Conservation (phyloP, 331 rosid species). For the Phaseolus coccineus region DNA sequence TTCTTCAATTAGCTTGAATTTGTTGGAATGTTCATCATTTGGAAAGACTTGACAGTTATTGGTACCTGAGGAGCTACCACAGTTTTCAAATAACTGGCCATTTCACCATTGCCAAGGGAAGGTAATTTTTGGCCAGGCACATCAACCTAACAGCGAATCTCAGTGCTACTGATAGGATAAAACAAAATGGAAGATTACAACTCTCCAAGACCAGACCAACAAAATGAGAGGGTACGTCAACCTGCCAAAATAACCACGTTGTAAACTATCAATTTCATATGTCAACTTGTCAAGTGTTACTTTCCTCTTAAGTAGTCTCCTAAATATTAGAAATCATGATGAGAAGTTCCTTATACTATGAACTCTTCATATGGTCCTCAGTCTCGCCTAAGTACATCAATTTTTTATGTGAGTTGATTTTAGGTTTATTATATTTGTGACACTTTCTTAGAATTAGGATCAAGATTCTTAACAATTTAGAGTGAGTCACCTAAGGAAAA, state of each 20-base stretch:
- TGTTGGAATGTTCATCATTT: background rate
- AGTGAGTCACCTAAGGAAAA: too few species aligned
- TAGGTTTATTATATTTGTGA: too few species aligned
- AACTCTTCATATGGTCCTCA: too few species aligned
- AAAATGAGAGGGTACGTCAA: slow-evolving; percentile 78
- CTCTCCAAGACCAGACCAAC: slow-evolving; percentile 76
- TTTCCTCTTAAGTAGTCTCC: background rate
- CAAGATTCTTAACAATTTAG: too few species aligned
- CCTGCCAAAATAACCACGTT: slow-evolving; percentile 50
- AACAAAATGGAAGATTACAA: slow-evolving; percentile 76
- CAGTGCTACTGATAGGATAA: slow-evolving; percentile 81
- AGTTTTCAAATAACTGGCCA: slow-evolving; percentile 70
- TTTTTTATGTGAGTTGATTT: too few species aligned
- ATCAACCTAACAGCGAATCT: slow-evolving; percentile 81
- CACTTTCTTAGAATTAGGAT: too few species aligned
- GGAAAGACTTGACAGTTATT: background rate
- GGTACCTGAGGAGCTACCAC: slow-evolving; percentile 84
- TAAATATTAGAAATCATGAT: too few species aligned
- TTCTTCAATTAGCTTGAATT: background rate
- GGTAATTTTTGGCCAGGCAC: slow-evolving; percentile 80
- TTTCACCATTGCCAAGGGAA: slow-evolving; percentile 75
- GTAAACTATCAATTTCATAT: background rate
- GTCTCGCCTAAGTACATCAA: too few species aligned
- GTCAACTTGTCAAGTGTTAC: background rate
- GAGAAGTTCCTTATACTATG: too few species aligned